These are phyloP conservation scores for Adansonia digitata DNA, from an alignment of 345 rosid genomes.

Conservation along the genomic window DNA sequence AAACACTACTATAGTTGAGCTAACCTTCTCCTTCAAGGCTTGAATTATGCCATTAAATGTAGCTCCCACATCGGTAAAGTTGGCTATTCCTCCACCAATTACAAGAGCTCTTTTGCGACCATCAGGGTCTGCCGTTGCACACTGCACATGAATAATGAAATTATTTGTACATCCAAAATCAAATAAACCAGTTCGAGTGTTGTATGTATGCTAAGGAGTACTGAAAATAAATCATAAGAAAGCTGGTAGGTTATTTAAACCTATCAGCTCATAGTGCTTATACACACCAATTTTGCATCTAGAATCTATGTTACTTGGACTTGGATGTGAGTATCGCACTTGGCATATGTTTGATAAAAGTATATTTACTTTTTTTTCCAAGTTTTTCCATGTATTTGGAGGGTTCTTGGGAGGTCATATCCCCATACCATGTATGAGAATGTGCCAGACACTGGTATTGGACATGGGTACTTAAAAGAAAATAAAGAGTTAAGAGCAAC, in stretches of 20 bases:
- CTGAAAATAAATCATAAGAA: not conserved
- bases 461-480: too few relatives aligned
- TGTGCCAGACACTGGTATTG: too few relatives aligned
- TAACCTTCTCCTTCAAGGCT: conserved; percentile 87
- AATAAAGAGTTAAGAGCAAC: too few relatives aligned
- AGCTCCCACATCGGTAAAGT: conserved; percentile 95
- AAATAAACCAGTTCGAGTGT: not conserved
- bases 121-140: conserved; percentile 90
- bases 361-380: too few relatives aligned
- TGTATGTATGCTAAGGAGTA: not conserved
- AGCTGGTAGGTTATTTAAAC: too few relatives aligned
- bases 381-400: too few relatives aligned
- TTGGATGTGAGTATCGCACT: too few relatives aligned
- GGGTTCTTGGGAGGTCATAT: too few relatives aligned
- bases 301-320: too few relatives aligned
- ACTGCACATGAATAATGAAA: conserved; percentile 33
- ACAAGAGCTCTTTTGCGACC: conserved; percentile 83
- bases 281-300: not conserved
- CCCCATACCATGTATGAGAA: too few relatives aligned
- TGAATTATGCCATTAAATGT: conserved; percentile 93
- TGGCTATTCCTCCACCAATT: conserved; percentile 94
- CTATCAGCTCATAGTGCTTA: not conserved
- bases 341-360: too few relatives aligned
- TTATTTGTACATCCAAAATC: conserved; percentile 2
- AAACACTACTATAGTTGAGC: not conserved